A percentile compares a stretch with the other conserved stretches of the same genome.
These are phyloP conservation scores for grape (Vitis vinifera) DNA, from an alignment of 164 flowering plant genomes.

Conservation along the genomic window ASM3070453v1 NC_081823.1:6358001-6358500, in stretches of 20 bases:
- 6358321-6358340: slow-evolving; percentile 76
- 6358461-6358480: slow-evolving; percentile 76
- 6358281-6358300: slow-evolving; percentile 37
- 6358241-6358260: slow-evolving; percentile 3
- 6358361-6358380: slow-evolving; percentile 97
- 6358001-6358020: no score
- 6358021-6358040: no score
- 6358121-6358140: no score
- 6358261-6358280: slow-evolving; percentile 50
- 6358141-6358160: no score
- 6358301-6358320: slow-evolving; percentile 55
- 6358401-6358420: slow-evolving; percentile 76
- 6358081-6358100: no score
- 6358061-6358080: no score
- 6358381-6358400: slow-evolving; percentile 84
- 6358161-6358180: no score
- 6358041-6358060: no score
- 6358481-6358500: slow-evolving; percentile 9
- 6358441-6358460: slow-evolving; percentile 89
- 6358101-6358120: no score
- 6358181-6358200: no score
- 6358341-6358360: slow-evolving; percentile 78
- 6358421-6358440: slow-evolving; percentile 99
- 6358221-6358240: no score
- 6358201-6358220: no score